Percentiles rank a stretch among this genome's conserved stretches.
phyloP scores from a whole-genome alignment of 169 alveolate species.

The Plasmodium sp. region DNA sequence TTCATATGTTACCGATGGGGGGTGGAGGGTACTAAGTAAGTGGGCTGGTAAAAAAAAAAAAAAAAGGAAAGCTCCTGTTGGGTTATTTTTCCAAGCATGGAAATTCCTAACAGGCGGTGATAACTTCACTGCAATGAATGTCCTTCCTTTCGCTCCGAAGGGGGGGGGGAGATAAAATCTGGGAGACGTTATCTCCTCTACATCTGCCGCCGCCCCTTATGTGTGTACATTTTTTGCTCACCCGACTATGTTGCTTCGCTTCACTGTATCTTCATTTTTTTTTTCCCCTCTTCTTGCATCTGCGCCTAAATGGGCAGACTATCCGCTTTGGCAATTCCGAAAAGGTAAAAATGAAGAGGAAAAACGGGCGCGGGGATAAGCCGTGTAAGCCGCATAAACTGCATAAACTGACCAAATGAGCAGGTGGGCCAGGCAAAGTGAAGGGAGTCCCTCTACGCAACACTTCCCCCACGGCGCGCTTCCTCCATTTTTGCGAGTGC shows the following conservation, averaged over 20 bases:
- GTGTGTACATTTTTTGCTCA: neutral
- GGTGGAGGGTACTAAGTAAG: neutral
- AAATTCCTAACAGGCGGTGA: neutral
- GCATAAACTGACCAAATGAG: neutral
- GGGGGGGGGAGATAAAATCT: neutral
- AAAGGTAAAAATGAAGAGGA: neutral
- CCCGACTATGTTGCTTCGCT: neutral
- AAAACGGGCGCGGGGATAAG: neutral
- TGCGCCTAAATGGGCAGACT: neutral
- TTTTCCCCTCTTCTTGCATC: neutral
- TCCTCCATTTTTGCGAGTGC: neutral
- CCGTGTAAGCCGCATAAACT: too few species aligned
- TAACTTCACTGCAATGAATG: neutral
- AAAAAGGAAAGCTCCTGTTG: neutral
- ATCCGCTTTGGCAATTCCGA: neutral
- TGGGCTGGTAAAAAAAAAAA: neutral
- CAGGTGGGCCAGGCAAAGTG: neutral
- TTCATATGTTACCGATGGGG: neutral
- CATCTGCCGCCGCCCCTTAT: neutral
- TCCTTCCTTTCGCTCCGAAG: neutral
- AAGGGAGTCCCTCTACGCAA: neutral
- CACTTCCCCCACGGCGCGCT: neutral
- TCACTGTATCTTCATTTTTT: neutral
- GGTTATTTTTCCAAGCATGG: neutral
- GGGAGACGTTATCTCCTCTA: neutral